Evolutionary conservation across 1,284 basidiomycete genomes (phyloP).

Genomic region (Flammula alnicola): DNA sequence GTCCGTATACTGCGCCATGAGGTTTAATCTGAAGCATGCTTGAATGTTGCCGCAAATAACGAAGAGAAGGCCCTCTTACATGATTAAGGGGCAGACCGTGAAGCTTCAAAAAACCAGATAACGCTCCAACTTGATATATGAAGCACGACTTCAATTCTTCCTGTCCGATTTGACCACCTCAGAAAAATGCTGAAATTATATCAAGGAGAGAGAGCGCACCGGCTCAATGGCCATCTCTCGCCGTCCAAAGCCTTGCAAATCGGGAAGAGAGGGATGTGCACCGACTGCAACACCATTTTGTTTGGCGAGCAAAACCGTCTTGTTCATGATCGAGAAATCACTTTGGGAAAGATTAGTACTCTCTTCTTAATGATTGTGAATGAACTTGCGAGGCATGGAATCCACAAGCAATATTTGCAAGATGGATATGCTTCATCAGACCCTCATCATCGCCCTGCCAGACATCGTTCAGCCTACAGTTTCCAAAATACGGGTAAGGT

Average conservation of each 20-base stretch:
- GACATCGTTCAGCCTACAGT: too few species aligned
- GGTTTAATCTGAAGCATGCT: constrained; percentile 47
- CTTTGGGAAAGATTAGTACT: too few species aligned
- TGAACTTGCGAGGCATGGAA: constrained; percentile 61
- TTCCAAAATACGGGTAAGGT: neutral
- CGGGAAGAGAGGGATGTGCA: constrained; percentile 66
- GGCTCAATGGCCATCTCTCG: constrained; percentile 65
- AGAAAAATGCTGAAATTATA: neutral
- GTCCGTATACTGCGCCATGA: constrained; percentile 62
- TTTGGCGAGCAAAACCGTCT: constrained; percentile 60
- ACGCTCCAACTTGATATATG: constrained; percentile 65
- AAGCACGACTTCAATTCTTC: constrained; percentile 62
- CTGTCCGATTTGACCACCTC: constrained; percentile 30
- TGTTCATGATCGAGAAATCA: constrained; percentile 66
- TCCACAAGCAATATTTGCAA: constrained; percentile 68
- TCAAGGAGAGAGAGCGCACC: constrained; percentile 37
- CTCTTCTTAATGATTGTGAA: too few species aligned
- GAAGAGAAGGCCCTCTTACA: constrained; percentile 21
- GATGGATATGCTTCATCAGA: constrained; percentile 65
- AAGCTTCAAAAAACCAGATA: constrained; percentile 56
- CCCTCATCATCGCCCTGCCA: constrained; percentile 60
- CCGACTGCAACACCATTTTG: constrained; percentile 55
- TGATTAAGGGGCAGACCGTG: constrained; percentile 56
- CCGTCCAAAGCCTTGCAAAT: constrained; percentile 66
- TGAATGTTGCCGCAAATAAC: neutral